A percentile compares a stretch with the other conserved stretches of the same genome.
phyloP scores from a whole-genome alignment of 2,329 filamentous ascomycete genomes.

The Fusarium agapanthi region DNA sequence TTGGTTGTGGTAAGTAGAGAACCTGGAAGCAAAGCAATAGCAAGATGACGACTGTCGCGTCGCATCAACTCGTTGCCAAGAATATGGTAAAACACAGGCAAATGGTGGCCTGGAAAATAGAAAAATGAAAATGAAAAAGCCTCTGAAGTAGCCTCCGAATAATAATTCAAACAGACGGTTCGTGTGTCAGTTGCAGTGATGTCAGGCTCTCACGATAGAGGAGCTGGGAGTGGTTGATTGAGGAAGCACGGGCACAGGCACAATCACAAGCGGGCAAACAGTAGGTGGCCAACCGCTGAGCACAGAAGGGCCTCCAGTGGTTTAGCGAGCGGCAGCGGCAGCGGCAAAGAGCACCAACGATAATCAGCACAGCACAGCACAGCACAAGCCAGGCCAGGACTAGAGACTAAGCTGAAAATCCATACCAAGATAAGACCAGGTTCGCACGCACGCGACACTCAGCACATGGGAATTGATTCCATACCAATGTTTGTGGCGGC shows the following conservation, averaged over 20 bases:
- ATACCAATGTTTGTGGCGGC: slow-evolving; percentile 5
- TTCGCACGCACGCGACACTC: slow-evolving; percentile 28
- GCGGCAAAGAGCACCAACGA: slow-evolving; percentile 15
- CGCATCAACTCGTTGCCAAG: slow-evolving; percentile 11
- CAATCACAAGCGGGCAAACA: background rate
- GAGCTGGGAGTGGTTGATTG: slow-evolving; percentile 1
- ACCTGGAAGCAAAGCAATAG: background rate
- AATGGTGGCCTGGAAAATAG: background rate
- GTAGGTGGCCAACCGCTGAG: background rate
- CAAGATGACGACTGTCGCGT: slow-evolving; percentile 6
- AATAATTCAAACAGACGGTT: slow-evolving; percentile 2
- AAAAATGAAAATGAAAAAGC: slow-evolving; percentile 1
- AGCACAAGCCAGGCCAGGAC: background rate
- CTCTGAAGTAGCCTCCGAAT: background rate
- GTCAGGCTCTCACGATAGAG: slow-evolving; percentile 24
- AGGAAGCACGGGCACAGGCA: background rate
- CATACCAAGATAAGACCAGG: slow-evolving; percentile 10
- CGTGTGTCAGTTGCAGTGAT: slow-evolving; percentile 15
- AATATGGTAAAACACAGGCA: background rate
- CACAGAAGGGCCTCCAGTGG: background rate
- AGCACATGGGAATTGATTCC: background rate
- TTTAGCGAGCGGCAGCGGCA: slow-evolving; percentile 36
- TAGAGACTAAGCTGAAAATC: slow-evolving; percentile 1
- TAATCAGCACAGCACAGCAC: background rate
- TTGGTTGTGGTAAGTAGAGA: background rate